These are phyloP conservation scores for Parmelia sp. DNA, from an alignment of 495 filamentous ascomycete genomes.

Conservation along the genomic window DNA sequence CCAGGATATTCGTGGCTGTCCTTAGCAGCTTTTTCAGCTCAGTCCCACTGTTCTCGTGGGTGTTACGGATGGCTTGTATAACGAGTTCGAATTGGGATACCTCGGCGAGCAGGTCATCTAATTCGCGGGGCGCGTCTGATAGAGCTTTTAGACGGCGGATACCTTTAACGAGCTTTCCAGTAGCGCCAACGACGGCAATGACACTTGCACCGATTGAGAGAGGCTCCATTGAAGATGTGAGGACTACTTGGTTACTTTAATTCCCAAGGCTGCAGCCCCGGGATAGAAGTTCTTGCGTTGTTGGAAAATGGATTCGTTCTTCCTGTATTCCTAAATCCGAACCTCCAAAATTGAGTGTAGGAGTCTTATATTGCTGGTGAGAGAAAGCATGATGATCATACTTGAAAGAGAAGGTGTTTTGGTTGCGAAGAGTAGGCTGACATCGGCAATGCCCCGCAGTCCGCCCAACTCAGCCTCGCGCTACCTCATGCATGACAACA, in stretches of 20 bases:
- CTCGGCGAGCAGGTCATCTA: slow-evolving; percentile 8
- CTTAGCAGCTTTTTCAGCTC: not conserved
- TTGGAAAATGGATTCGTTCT: no score
- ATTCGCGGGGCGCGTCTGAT: slow-evolving; percentile 2
- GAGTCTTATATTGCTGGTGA: not conserved
- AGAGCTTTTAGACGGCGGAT: not conserved
- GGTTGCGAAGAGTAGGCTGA: not conserved
- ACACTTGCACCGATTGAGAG: slow-evolving; percentile 7
- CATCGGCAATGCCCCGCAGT: not conserved
- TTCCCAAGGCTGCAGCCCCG: not conserved
- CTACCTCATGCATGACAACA: not conserved
- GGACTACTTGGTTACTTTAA: not conserved
- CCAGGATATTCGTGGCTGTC: not conserved
- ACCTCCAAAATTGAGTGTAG: not conserved
- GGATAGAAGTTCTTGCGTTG: not conserved
- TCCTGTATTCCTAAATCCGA: no score
- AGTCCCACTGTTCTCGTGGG: not conserved
- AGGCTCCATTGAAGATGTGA: slow-evolving; percentile 1
- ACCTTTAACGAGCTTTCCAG: slow-evolving; percentile 2
- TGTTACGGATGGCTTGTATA: not conserved
- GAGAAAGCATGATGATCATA: not conserved
- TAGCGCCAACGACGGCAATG: slow-evolving; percentile 10
- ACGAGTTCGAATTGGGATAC: not conserved
- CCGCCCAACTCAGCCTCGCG: not conserved
- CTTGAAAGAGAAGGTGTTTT: not conserved